Percentiles rank a stretch among this genome's conserved stretches.
Conservation (phyloP, 2,329 filamentous ascomycete species). For the Ambrosiella beaveri region DNA sequence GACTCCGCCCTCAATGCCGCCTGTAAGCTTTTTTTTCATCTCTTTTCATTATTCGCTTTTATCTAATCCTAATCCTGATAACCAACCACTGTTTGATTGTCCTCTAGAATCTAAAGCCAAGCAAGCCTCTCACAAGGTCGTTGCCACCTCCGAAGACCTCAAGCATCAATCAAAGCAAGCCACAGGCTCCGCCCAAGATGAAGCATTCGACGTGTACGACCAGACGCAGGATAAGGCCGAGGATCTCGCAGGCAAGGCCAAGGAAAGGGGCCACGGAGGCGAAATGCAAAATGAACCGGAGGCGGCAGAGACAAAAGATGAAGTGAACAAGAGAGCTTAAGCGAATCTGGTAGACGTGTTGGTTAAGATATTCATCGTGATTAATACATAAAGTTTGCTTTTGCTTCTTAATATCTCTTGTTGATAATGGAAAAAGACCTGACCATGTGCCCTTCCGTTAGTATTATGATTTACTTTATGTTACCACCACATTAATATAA, state of each 20-base stretch:
- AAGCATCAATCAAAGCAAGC: constrained; percentile 21
- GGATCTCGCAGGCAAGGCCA: constrained; percentile 19
- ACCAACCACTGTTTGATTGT: background rate
- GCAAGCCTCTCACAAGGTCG: constrained; percentile 19
- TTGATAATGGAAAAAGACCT: too few species aligned
- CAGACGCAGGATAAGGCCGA: constrained; percentile 23
- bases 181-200: constrained; percentile 27
- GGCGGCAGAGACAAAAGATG: constrained; percentile 25
- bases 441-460: too few species aligned
- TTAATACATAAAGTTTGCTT: too few species aligned
- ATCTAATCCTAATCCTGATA: background rate
- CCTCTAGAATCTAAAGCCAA: constrained; percentile 15
- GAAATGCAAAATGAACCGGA: constrained; percentile 25
- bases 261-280: constrained; percentile 19
- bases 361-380: background rate
- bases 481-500: too few species aligned
- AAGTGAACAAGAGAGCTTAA: constrained; percentile 23
- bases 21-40: constrained; percentile 25
- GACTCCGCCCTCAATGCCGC: constrained; percentile 43
- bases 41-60: background rate
- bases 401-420: too few species aligned
- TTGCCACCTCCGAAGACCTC: constrained; percentile 19
- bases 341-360: constrained; percentile 26
- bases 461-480: too few species aligned
- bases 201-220: constrained; percentile 21